phyloP scores from a whole-genome alignment of 306 rosid genomes.

The Trifolium repens region DNA sequence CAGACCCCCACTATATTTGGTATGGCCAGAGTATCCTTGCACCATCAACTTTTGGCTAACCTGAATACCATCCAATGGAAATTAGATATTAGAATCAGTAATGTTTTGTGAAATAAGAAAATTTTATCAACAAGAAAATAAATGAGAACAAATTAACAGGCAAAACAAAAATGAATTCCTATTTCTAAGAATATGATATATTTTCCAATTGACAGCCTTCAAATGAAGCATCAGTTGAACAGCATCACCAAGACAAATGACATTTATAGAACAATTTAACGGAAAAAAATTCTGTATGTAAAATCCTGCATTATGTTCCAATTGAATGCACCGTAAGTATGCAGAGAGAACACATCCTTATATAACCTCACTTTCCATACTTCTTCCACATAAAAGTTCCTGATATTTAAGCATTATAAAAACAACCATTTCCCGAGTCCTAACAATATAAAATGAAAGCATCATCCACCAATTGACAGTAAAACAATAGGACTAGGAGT shows the following conservation, averaged over 20 bases:
- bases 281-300: not conserved
- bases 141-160: slow-evolving; percentile 18
- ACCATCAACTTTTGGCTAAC: slow-evolving; percentile 98
- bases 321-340: not conserved
- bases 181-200: slow-evolving; percentile 3
- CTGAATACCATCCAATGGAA: slow-evolving; percentile 50
- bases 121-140: slow-evolving; percentile 20
- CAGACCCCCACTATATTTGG: slow-evolving; percentile 79
- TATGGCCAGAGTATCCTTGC: slow-evolving; percentile 91
- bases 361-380: slow-evolving; percentile 27
- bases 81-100: slow-evolving; percentile 33
- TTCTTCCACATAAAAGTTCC: slow-evolving; percentile 15
- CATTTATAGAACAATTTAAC: slow-evolving; percentile 32
- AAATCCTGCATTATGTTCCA: slow-evolving; percentile 20
- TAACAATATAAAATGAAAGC: slow-evolving; percentile 18
- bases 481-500: not conserved
- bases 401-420: slow-evolving; percentile 7
- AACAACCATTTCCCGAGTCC: slow-evolving; percentile 10
- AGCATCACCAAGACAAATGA: slow-evolving; percentile 24
- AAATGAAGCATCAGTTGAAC: slow-evolving; percentile 26
- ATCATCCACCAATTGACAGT: slow-evolving; percentile 3
- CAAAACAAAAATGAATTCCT: not conserved
- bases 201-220: not conserved
- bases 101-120: slow-evolving; percentile 17
- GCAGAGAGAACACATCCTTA: slow-evolving; percentile 9